Conservation (phyloP, 2,329 filamentous ascomycete genomes). For the Remersonia thermophila region DNA sequence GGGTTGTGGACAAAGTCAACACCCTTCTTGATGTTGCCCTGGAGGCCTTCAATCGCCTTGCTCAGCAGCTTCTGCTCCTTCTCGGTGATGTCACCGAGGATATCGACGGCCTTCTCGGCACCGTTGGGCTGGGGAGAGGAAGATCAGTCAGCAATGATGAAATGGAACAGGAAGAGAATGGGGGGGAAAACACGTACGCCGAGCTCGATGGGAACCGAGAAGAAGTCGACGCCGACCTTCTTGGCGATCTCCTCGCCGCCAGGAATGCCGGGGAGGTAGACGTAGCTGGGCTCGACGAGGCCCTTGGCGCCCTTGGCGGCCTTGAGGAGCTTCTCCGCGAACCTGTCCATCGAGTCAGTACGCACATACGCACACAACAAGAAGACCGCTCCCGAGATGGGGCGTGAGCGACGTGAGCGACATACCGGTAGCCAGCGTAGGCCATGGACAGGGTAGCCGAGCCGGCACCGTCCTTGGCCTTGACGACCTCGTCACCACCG, state of each 20-base stretch:
- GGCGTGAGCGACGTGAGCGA: no score
- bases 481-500: conserved; percentile 85
- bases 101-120: conserved; percentile 73
- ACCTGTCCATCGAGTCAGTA: no score
- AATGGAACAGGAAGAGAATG: no score
- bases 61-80: conserved; percentile 82
- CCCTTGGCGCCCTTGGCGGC: conserved; percentile 81
- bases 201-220: conserved; percentile 91
- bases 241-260: conserved; percentile 80
- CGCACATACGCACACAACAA: no score
- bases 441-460: conserved; percentile 81
- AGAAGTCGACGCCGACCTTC: conserved; percentile 78
- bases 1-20: conserved; percentile 79
- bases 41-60: conserved; percentile 62
- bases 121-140: conserved; percentile 52
- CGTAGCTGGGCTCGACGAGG: conserved; percentile 86
- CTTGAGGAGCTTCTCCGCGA: conserved; percentile 88
- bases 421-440: conserved; percentile 81
- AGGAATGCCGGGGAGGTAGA: conserved; percentile 83
- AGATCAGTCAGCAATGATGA: conserved; percentile 21
- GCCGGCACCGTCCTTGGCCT: conserved; percentile 74
- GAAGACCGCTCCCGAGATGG: no score
- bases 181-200: conserved; percentile 52
- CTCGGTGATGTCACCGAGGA: conserved; percentile 63
- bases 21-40: conserved; percentile 91